These are phyloP conservation scores for Vittaforma corneae DNA, from an alignment of 371 early-diverging fungal species.

Conservation along the genomic window DNA sequence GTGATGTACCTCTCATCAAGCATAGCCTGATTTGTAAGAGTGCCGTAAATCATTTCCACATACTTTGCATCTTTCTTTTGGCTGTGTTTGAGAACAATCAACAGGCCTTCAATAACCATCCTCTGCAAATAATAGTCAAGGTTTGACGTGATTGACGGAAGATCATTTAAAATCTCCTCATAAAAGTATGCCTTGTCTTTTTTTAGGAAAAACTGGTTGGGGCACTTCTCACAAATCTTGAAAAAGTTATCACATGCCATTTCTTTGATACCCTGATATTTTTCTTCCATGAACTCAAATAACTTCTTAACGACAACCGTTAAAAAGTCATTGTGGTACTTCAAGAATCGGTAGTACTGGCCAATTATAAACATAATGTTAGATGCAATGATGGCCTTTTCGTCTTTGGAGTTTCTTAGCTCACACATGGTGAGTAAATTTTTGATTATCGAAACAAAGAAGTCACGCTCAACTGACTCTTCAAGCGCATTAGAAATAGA, in stretches of 20 bases:
- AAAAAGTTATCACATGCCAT: conserved; percentile 99
- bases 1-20: neutral
- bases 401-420: conserved; percentile 82
- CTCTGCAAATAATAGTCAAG: conserved; percentile 51
- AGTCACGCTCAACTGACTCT: conserved; percentile 87
- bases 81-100: conserved; percentile 29
- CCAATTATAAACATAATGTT: conserved; percentile 99
- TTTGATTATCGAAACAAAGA: conserved; percentile 88
- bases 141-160: conserved; percentile 19
- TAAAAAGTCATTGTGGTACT: conserved; percentile 93
- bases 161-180: conserved; percentile 29
- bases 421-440: conserved; percentile 81
- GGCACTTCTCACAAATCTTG: conserved; percentile 87
- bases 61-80: conserved; percentile 18
- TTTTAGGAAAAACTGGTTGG: conserved; percentile 67
- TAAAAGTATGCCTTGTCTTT: conserved; percentile 22
- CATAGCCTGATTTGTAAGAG: conserved; percentile 2
- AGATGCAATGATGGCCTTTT: conserved; percentile 96
- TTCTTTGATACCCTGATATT: conserved; percentile 96
- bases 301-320: conserved; percentile 98
- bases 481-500: conserved; percentile 86
- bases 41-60: conserved; percentile 6
- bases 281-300: conserved; percentile 99
- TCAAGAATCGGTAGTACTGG: conserved; percentile 91
- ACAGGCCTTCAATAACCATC: conserved; percentile 39